Conservation (phyloP, 1,284 basidiomycete genomes). For the Golubevia pallescens region DNA sequence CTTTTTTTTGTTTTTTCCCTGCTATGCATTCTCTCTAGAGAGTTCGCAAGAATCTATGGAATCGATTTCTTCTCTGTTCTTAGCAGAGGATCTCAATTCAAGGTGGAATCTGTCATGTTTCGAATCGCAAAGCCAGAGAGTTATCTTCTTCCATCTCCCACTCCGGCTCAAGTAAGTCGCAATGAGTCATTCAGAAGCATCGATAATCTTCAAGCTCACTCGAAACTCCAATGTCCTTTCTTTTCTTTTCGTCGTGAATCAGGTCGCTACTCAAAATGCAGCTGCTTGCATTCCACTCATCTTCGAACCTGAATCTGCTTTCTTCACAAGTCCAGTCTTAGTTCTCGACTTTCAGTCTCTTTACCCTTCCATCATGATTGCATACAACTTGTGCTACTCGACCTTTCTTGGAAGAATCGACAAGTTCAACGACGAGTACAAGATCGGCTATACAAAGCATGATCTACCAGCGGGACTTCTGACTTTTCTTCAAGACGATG, state of each 20-base stretch:
- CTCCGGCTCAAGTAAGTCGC: slow-evolving; percentile 48
- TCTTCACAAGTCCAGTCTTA: slow-evolving; percentile 87
- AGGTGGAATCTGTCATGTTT: slow-evolving; percentile 98
- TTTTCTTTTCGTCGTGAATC: slow-evolving; percentile 17
- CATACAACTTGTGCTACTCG: slow-evolving; percentile 76
- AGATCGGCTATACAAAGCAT: slow-evolving; percentile 81
- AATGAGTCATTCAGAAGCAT: too few relatives aligned
- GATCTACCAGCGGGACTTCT: slow-evolving; percentile 75
- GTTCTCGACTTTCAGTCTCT: slow-evolving; percentile 95
- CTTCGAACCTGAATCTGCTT: slow-evolving; percentile 90
- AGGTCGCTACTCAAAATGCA: slow-evolving; percentile 96
- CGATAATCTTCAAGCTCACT: too few relatives aligned
- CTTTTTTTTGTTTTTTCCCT: not conserved
- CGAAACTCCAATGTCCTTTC: too few relatives aligned
- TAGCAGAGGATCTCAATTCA: slow-evolving; percentile 93
- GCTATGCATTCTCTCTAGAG: slow-evolving; percentile 70
- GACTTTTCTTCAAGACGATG: slow-evolving; percentile 74
- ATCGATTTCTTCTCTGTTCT: slow-evolving; percentile 96
- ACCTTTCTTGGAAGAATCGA: slow-evolving; percentile 89
- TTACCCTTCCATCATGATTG: slow-evolving; percentile 97
- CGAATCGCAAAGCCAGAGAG: slow-evolving; percentile 96
- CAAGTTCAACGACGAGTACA: slow-evolving; percentile 83
- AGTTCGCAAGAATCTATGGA: slow-evolving; percentile 94
- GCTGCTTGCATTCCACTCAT: slow-evolving; percentile 92
- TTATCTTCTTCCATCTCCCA: slow-evolving; percentile 56